Evolutionary conservation across 2,329 filamentous ascomycete genomes (phyloP).

Genomic region (Penicillium sp.): DNA sequence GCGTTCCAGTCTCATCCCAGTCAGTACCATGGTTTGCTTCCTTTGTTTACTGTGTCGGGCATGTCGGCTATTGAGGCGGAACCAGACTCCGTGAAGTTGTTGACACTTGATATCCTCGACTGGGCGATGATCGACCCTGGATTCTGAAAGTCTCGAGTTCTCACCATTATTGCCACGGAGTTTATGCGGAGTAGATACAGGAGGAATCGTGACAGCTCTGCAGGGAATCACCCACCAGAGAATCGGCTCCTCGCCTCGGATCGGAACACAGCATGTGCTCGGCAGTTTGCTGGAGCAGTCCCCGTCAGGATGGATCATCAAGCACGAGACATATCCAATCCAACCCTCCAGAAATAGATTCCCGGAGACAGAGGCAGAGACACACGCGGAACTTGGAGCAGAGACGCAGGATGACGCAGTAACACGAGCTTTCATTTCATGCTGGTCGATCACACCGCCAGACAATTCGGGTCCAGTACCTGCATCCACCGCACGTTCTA

Average conservation of each 20-base stretch:
- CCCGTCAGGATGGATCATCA: conserved; percentile 3
- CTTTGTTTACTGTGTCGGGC: conserved; percentile 3
- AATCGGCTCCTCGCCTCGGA: conserved; percentile 12
- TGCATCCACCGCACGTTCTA: conserved; percentile 15
- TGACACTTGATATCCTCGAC: neutral
- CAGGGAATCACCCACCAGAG: neutral
- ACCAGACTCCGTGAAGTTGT: neutral
- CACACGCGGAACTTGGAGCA: conserved; percentile 6
- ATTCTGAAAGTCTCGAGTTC: neutral
- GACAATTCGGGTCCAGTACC: conserved; percentile 8
- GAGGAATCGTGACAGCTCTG: neutral
- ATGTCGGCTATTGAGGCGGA: neutral
- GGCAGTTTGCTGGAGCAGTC: conserved; percentile 10
- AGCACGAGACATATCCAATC: neutral
- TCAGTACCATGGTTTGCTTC: neutral
- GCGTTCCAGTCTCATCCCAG: conserved; percentile 2
- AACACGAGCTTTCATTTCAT: conserved; percentile 2
- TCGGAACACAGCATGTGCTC: conserved; percentile 14
- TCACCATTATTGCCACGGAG: neutral
- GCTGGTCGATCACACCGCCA: conserved; percentile 21
- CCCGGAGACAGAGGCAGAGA: conserved; percentile 2
- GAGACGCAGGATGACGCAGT: conserved; percentile 14
- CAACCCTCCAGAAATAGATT: neutral
- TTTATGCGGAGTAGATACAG: neutral
- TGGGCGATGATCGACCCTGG: neutral